These are phyloP conservation scores for Candida hungchunana DNA, from an alignment of 805 yeast species.

Conservation along the genomic window DNA sequence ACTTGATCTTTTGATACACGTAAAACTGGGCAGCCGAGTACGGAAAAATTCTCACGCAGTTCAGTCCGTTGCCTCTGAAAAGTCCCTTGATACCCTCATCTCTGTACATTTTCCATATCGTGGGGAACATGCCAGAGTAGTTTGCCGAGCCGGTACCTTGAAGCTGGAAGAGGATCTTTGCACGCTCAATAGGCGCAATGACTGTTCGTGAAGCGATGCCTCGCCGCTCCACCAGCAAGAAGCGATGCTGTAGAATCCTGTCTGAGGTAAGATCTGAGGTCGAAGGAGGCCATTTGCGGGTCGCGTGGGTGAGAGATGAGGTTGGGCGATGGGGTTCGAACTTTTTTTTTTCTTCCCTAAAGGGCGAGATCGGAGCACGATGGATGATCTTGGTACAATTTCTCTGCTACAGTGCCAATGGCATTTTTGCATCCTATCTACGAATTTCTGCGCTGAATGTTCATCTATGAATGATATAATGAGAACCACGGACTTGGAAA, in stretches of 20 bases:
- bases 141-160: conserved; percentile 52
- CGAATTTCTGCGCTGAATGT: no score
- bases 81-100: conserved; percentile 93
- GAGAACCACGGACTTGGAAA: no score
- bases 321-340: no score
- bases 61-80: conserved; percentile 86
- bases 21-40: conserved; percentile 93
- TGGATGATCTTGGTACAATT: no score
- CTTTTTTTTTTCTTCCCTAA: no score
- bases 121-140: conserved; percentile 67
- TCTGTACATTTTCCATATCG: conserved; percentile 71
- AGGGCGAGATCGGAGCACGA: no score
- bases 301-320: neutral
- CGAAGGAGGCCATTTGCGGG: conserved; percentile 1
- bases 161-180: conserved; percentile 85
- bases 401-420: no score
- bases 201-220: conserved; percentile 85
- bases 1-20: conserved; percentile 65
- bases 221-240: conserved; percentile 67
- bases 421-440: no score
- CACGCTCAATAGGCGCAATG: conserved; percentile 93
- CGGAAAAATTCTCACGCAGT: conserved; percentile 87
- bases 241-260: conserved; percentile 59
- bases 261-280: conserved; percentile 5
- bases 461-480: no score